These are phyloP conservation scores for Dipteronia dyeriana DNA, from an alignment of 345 rosid species.

Conservation along the genomic window DNA sequence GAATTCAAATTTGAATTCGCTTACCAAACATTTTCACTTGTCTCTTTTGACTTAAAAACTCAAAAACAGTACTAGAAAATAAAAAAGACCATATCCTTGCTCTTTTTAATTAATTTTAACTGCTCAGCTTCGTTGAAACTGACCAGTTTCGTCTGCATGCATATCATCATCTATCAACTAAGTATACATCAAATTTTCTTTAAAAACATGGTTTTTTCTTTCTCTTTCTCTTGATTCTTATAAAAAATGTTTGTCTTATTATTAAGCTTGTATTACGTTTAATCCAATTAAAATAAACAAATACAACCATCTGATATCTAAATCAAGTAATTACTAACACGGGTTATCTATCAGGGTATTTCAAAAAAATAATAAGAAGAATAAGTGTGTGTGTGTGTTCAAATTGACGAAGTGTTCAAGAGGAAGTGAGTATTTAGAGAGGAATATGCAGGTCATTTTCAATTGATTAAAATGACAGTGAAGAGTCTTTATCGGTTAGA, in stretches of 20 bases:
- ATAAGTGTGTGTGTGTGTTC: too few species aligned
- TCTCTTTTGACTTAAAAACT: conserved; percentile 11
- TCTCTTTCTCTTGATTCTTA: too few species aligned
- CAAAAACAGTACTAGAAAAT: not conserved
- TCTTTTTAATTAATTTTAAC: not conserved
- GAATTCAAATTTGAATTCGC: conserved; percentile 41
- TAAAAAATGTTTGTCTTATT: too few species aligned
- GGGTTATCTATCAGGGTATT: too few species aligned
- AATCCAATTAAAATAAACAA: too few species aligned
- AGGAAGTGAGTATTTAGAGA: not conserved
- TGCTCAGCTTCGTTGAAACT: not conserved
- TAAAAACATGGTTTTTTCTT: too few species aligned
- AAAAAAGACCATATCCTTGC: not conserved
- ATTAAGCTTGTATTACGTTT: too few species aligned
- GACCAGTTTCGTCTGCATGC: not conserved
- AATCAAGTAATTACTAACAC: too few species aligned
- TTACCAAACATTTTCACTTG: conserved; percentile 1
- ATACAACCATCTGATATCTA: too few species aligned
- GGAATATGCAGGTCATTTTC: not conserved
- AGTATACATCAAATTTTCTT: not conserved
- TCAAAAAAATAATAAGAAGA: too few species aligned
- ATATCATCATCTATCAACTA: not conserved
- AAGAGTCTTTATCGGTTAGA: not conserved
- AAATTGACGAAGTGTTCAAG: too few species aligned
- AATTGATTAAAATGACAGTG: not conserved